phyloP scores from a whole-genome alignment of 106 monocot genomes.

The Agapanthus africanus region DNA sequence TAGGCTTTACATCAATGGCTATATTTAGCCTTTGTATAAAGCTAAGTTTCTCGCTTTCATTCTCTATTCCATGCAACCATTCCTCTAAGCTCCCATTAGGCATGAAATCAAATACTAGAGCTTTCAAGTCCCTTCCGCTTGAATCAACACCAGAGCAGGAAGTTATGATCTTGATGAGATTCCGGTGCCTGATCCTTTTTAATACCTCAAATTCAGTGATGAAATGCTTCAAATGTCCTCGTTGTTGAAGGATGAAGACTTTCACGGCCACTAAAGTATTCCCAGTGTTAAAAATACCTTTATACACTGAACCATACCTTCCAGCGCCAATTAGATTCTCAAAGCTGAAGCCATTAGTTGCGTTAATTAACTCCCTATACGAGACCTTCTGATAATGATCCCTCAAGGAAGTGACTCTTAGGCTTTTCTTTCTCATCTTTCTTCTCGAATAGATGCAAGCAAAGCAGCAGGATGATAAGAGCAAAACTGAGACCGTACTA shows the following conservation, averaged over 20 bases:
- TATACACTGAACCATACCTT: slow-evolving; percentile 42
- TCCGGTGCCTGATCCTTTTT: slow-evolving; percentile 33
- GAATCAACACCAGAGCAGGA: slow-evolving; percentile 25
- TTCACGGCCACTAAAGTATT: no score
- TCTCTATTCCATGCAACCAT: slow-evolving; percentile 30
- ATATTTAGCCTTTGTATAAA: no score
- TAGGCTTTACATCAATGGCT: no score
- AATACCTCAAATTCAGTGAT: slow-evolving; percentile 27
- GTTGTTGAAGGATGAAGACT: slow-evolving; percentile 25
- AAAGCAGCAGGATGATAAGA: not conserved
- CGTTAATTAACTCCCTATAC: slow-evolving; percentile 27
- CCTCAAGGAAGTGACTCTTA: not conserved
- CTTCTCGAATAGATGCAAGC: not conserved
- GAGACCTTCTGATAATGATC: slow-evolving; percentile 18
- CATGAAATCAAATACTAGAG: slow-evolving; percentile 35
- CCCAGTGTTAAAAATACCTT: slow-evolving; percentile 24
- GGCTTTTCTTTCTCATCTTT: not conserved
- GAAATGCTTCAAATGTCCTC: slow-evolving; percentile 25
- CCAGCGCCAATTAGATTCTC: slow-evolving; percentile 36
- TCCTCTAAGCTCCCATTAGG: no score
- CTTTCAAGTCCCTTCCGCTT: slow-evolving; percentile 37
- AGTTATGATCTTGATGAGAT: slow-evolving; percentile 41
- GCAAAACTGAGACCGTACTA: not conserved
- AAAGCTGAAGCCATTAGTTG: slow-evolving; percentile 35
- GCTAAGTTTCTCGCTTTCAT: no score